A percentile compares a stretch with the other conserved stretches of the same genome.
Evolutionary conservation across 2,329 filamentous ascomycete species (phyloP).

Genomic region (Botrytis elliptica): DNA sequence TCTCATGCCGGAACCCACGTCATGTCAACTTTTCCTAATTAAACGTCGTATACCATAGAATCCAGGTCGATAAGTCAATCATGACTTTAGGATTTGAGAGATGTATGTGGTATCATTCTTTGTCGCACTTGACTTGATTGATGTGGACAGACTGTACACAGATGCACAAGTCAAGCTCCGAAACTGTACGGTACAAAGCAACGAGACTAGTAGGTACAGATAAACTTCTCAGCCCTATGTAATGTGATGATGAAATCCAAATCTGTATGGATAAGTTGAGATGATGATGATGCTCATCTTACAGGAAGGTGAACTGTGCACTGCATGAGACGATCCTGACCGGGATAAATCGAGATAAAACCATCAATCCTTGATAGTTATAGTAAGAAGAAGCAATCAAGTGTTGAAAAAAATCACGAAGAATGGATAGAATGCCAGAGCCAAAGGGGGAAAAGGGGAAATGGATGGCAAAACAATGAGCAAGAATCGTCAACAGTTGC

Average conservation of each 20-base stretch:
- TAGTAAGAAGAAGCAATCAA: neutral
- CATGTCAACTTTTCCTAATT: neutral
- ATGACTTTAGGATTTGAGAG: neutral
- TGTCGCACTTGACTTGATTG: conserved; percentile 9
- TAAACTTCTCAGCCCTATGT: conserved; percentile 18
- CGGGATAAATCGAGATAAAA: neutral
- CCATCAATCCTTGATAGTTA: neutral
- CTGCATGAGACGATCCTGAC: conserved; percentile 5
- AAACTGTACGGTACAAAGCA: neutral
- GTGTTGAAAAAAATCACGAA: neutral
- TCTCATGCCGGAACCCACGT: neutral
- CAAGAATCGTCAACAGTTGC: neutral
- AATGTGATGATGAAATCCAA: neutral
- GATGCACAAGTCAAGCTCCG: neutral
- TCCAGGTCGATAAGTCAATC: neutral
- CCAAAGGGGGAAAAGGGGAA: neutral
- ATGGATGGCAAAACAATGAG: neutral
- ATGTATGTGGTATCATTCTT: neutral
- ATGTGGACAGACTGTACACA: neutral
- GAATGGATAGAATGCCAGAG: neutral
- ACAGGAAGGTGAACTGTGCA: conserved; percentile 17
- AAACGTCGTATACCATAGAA: neutral
- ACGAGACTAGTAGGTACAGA: conserved; percentile 1
- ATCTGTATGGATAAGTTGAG: conserved; percentile 6
- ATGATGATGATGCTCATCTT: conserved; percentile 6